Conservation (phyloP, 2,329 filamentous ascomycete species). For the Diplodia mutila region DNA sequence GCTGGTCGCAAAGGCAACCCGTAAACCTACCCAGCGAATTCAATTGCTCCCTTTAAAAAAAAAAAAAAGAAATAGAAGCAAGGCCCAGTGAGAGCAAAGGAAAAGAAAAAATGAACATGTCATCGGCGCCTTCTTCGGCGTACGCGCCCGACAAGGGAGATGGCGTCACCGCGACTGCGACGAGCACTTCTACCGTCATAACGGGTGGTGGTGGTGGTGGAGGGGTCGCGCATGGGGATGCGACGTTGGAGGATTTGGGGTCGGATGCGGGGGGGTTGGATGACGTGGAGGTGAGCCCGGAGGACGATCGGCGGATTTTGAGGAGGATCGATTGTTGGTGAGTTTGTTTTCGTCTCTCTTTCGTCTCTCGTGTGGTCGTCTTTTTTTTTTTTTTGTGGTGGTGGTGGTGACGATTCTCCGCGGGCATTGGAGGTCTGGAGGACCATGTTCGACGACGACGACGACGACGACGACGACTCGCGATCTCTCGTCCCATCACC, state of each 20-base stretch:
- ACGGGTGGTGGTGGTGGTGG: too few species aligned
- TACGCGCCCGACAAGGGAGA: neutral
- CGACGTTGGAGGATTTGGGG: constrained; percentile 11
- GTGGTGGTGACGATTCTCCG: too few species aligned
- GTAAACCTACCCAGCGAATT: neutral
- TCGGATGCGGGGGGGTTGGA: neutral
- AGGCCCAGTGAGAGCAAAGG: neutral
- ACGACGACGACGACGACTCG: too few species aligned
- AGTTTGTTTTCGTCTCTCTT: neutral
- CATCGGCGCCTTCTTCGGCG: neutral
- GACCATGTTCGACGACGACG: too few species aligned
- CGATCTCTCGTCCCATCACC: too few species aligned
- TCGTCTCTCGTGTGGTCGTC: neutral
- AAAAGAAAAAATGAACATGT: neutral
- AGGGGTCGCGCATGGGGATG: neutral
- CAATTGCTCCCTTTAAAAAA: too few species aligned
- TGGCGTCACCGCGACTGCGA: neutral
- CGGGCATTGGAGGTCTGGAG: too few species aligned
- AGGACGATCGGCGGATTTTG: constrained; percentile 20
- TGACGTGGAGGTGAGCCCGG: neutral
- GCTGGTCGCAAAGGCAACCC: neutral
- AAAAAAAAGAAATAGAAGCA: neutral
- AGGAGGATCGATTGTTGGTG: constrained; percentile 19
- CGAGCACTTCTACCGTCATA: neutral
- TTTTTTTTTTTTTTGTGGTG: neutral